Evolutionary conservation across 768 basidiomycete species (phyloP).

Genomic region (Pholiota microspora): DNA sequence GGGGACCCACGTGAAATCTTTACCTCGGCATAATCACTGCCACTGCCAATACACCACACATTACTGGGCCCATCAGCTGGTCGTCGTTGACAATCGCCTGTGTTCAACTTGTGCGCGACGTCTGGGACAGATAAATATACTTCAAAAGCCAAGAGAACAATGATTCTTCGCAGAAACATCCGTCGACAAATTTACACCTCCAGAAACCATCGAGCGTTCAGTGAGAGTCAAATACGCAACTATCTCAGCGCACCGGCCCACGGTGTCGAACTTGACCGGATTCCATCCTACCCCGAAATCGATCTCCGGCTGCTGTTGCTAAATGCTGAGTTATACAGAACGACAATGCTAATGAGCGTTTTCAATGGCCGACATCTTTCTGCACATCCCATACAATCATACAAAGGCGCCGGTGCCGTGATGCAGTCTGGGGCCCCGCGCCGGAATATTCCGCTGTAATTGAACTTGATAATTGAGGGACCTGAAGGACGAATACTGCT

Average conservation of each 20-base stretch:
- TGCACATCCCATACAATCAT: too few species aligned
- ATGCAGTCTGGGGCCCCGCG: neutral
- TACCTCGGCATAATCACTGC: conserved; percentile 3
- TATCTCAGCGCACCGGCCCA: neutral
- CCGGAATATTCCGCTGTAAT: neutral
- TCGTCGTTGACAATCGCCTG: neutral
- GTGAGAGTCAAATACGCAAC: too few species aligned
- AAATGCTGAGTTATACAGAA: neutral
- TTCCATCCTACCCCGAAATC: neutral
- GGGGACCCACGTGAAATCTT: conserved; percentile 18
- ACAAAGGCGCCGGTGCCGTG: too few species aligned
- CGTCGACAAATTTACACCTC: too few species aligned
- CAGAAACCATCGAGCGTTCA: too few species aligned
- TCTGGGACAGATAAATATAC: neutral
- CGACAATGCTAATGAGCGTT: neutral
- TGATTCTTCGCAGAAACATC: too few species aligned
- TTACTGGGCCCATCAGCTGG: neutral
- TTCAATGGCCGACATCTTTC: neutral
- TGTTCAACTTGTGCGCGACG: neutral
- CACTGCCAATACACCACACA: neutral
- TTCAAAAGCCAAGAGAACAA: neutral
- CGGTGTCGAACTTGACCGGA: neutral
- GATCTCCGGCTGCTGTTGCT: neutral
- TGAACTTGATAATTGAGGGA: neutral
- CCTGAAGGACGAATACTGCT: too few species aligned